phyloP scores from a whole-genome alignment of 1,284 basidiomycete species.

The Veloboletus limbatus region DNA sequence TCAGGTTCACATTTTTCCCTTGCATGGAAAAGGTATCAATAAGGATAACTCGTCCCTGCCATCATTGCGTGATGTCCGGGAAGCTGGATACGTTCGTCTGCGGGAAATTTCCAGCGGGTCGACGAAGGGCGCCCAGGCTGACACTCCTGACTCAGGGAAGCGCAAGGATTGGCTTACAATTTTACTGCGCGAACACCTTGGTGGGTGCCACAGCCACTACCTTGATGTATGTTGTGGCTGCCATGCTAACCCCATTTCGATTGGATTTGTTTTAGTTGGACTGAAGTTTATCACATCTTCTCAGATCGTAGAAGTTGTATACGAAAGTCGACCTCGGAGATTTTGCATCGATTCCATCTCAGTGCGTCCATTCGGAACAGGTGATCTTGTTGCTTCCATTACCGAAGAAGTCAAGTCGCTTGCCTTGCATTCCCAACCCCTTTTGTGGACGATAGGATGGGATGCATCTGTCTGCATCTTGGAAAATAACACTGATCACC shows the following conservation, averaged over 20 bases:
- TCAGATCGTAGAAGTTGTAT: constrained; percentile 61
- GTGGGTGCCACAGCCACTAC: constrained; percentile 36
- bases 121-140: constrained; percentile 13
- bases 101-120: constrained; percentile 40
- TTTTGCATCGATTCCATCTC: constrained; percentile 55
- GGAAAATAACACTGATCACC: constrained; percentile 31
- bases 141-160: constrained; percentile 35
- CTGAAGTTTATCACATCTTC: constrained; percentile 65
- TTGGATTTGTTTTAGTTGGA: constrained; percentile 51
- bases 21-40: constrained; percentile 39
- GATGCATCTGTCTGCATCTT: constrained; percentile 53
- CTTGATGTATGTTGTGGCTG: constrained; percentile 1
- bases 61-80: constrained; percentile 45
- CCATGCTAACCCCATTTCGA: constrained; percentile 13
- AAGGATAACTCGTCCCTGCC: constrained; percentile 46
- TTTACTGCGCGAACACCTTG: constrained; percentile 58
- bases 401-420: constrained; percentile 42
- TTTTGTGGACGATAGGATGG: constrained; percentile 62
- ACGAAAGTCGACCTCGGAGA: constrained; percentile 55
- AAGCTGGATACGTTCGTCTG: constrained; percentile 51
- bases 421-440: constrained; percentile 36
- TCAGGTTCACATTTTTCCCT: constrained; percentile 46
- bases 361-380: constrained; percentile 30
- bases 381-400: constrained; percentile 34
- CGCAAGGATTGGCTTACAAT: constrained; percentile 65